Evolutionary conservation across 108 stramenopile genomes (phyloP).

Genomic region (Cyclotella baltica): DNA sequence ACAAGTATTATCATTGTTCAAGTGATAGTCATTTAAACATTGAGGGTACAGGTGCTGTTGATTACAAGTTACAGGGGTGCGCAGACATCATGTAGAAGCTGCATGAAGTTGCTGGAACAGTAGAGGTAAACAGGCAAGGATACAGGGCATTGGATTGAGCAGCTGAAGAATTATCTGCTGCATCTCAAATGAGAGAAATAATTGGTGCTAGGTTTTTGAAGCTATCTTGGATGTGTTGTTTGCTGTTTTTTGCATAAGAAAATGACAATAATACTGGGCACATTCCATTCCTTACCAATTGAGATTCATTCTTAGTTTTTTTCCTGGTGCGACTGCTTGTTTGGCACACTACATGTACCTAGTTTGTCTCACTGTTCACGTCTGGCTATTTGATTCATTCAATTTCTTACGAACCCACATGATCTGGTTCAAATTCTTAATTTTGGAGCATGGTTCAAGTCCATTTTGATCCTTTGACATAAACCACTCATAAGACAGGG

Average conservation of each 20-base stretch:
- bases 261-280: constrained; percentile 59
- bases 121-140: constrained; percentile 59
- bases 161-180: constrained; percentile 94
- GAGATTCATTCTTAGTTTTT: too few relatives aligned
- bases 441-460: too few relatives aligned
- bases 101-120: constrained; percentile 73
- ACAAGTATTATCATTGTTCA: constrained; percentile 47
- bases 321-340: too few relatives aligned
- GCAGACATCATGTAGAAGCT: constrained; percentile 83
- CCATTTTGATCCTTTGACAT: too few relatives aligned
- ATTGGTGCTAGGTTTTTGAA: constrained; percentile 96
- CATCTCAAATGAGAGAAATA: constrained; percentile 89
- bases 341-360: too few relatives aligned
- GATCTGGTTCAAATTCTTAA: too few relatives aligned
- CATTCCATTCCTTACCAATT: too few relatives aligned
- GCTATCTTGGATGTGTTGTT: constrained; percentile 96
- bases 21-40: constrained; percentile 16
- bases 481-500: constrained; percentile 22
- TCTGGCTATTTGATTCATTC: too few relatives aligned
- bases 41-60: constrained; percentile 62
- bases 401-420: too few relatives aligned
- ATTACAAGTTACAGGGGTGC: constrained; percentile 90
- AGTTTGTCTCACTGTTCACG: too few relatives aligned
- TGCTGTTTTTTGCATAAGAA: constrained; percentile 97
- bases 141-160: constrained; percentile 90